Evolutionary conservation across 768 basidiomycete genomes (phyloP), one percentile per base, ranked within the genome.

Genomic region (Lentinula aciculospora): DNA sequence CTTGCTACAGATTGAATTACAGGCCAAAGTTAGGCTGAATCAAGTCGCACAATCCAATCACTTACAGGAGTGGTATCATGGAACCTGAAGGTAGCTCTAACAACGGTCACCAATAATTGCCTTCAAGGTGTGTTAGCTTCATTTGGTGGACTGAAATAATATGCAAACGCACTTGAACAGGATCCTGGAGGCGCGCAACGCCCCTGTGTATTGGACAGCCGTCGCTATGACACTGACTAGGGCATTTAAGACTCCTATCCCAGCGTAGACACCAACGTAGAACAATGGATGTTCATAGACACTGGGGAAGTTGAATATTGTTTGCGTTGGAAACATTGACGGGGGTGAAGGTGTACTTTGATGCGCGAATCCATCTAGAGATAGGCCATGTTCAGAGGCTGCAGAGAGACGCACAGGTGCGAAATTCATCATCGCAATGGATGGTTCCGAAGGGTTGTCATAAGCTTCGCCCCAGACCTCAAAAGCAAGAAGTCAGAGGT

Each of bases 61-160:
- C 34, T 64, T 77, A 89, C 83, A 1, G 92, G 92, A 0, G 92
- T 93, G 0, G 86, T 84, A 66, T 93, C 90, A 65, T 86, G 86
- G 78, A 88, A 91, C 55, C 91, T 79, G 78, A 94, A 92, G 4
- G 92, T 92, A 7, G 92, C 89, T 13, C 83, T 77, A 17, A 92
- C 84, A 9, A 94, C 88, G 0, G 81, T 81, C 6, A 77, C 80
- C 53, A 94, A 71, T 36, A 94, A 71, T 51, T 77, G 75, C 62
- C 72, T 80, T 17, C 32, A 17, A 28, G 9, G 19, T 42, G 6
- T 13, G 37, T 28, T 15, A 55, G 29, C 21, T 25, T 23, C n/a
- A 44, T 55, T 19, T 23, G 2, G 15, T 17, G n/a, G 9, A 23
- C 4, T 5, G 6, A 4, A 0, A 32, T 13, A 53, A 39, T n/a